Evolutionary conservation across 1,139 yeast genomes (phyloP), one percentile per base, ranked within the genome.

Genomic region (Sugiyamaella japonica): DNA sequence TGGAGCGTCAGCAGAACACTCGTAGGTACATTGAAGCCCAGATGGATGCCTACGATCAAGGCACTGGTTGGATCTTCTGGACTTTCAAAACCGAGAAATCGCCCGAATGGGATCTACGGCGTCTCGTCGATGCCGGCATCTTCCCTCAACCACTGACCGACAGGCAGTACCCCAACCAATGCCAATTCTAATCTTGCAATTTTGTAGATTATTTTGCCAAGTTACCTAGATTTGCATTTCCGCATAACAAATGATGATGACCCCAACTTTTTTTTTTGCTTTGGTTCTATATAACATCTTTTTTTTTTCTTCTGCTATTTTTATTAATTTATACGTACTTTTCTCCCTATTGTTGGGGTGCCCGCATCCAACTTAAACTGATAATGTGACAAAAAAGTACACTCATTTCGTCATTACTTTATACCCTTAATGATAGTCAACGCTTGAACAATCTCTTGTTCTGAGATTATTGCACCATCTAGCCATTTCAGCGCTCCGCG

Each of bases 11-110:
- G 65, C 64, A 67, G 15, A 76, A 85, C 63, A 83, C 86, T 17
- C 82, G 97, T 68, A 78, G 75, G 62, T 86, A 79, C 67, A 76
- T 91, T 56, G 97, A 91, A 72, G 96, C 96, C 31, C 98, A 93
- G 75, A 73, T 93, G 63, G 97, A 89, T 66, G 86, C 95, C 2
- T 89, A 78, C 66, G 89, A 85, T 63, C 78, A 77, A 63, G 79
- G 82, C 47, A 78, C 79, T 56, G 97, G 97, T 13, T 90, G 95
- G 90, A 78, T 90, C 57, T 88, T 86, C 76, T 93, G 99, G 84
- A 85, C 70, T 37, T 90, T 87, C 83, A 91, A 89, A 76, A 86
- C 96, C 31, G 98, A 93, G 70, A 71, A 73, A 63, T 82, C 95
- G 16, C 70, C 85, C 52, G 98, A 91, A 69, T 93, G 98, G 98